These are phyloP conservation scores for Euphorbia lathyris DNA, from an alignment of 345 rosid genomes.

Conservation along the genomic window DNA sequence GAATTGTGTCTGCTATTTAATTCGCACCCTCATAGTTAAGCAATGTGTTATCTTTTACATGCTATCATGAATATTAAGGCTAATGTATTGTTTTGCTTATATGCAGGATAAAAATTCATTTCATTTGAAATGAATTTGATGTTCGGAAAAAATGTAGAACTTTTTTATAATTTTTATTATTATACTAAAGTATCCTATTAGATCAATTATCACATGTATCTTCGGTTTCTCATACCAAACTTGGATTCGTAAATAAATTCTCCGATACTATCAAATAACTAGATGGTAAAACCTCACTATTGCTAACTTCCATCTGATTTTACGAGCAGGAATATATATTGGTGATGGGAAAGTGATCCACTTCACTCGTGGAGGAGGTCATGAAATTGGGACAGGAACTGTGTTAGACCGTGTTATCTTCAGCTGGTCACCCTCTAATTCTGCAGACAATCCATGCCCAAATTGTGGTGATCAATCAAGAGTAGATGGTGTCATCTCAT, in stretches of 20 bases:
- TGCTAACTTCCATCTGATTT: slow-evolving; percentile 1
- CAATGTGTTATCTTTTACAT: neutral
- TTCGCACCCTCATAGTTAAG: neutral
- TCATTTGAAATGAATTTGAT: neutral
- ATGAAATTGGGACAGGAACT: slow-evolving; percentile 62
- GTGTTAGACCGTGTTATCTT: slow-evolving; percentile 50
- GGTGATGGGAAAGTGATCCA: slow-evolving; percentile 71
- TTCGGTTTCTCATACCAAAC: neutral
- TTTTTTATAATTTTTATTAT: no score
- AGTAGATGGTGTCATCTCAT: slow-evolving; percentile 49
- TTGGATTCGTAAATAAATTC: no score
- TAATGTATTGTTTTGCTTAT: neutral
- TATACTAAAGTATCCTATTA: neutral
- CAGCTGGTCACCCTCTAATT: slow-evolving; percentile 44
- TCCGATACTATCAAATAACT: neutral
- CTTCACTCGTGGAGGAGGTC: slow-evolving; percentile 69
- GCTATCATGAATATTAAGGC: neutral
- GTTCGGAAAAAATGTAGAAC: neutral
- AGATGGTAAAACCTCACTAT: neutral
- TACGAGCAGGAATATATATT: slow-evolving; percentile 48
- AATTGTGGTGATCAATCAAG: slow-evolving; percentile 48
- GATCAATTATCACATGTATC: neutral
- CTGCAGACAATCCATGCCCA: slow-evolving; percentile 48
- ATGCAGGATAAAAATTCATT: no score
- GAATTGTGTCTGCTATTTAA: neutral